Evolutionary conservation across 1,139 yeast species (phyloP).

Genomic region (Williopsis jadinii): DNA sequence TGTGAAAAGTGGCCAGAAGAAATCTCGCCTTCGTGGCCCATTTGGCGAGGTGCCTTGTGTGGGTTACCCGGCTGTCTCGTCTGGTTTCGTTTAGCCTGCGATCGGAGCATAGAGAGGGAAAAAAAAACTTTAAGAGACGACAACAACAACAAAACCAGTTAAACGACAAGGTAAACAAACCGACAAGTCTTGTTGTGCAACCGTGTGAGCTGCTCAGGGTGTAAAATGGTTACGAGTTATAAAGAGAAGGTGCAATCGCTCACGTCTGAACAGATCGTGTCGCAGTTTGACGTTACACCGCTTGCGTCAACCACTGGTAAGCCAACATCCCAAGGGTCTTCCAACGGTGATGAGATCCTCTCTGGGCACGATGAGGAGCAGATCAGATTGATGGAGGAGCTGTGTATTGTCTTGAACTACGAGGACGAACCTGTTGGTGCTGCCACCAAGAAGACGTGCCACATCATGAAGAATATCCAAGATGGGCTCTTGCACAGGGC

Average conservation of each 20-base stretch:
- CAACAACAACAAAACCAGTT: background rate
- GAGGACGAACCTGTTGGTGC: constrained; percentile 86
- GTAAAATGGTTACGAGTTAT: background rate
- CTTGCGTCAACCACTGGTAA: constrained; percentile 23
- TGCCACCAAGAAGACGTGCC: constrained; percentile 90
- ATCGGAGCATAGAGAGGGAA: too few species aligned
- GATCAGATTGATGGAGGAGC: constrained; percentile 90
- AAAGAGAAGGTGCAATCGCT: constrained; percentile 39
- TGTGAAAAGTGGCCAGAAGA: too few species aligned
- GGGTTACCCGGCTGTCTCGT: too few species aligned
- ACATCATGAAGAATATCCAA: constrained; percentile 80
- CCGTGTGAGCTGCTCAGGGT: too few species aligned
- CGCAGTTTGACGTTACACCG: constrained; percentile 56
- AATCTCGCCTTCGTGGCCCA: too few species aligned
- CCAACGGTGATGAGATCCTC: constrained; percentile 35
- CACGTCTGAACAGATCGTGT: constrained; percentile 41
- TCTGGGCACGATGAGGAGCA: constrained; percentile 92
- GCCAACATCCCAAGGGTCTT: constrained; percentile 23
- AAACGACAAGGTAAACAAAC: background rate
- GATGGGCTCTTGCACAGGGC: constrained; percentile 90
- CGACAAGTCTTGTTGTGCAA: too few species aligned
- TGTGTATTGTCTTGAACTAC: constrained; percentile 88
- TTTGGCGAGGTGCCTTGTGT: too few species aligned
- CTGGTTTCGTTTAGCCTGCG: background rate
- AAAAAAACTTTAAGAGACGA: background rate